phyloP scores from a whole-genome alignment of 257 asterid genomes.

The Lantana camara region DNA sequence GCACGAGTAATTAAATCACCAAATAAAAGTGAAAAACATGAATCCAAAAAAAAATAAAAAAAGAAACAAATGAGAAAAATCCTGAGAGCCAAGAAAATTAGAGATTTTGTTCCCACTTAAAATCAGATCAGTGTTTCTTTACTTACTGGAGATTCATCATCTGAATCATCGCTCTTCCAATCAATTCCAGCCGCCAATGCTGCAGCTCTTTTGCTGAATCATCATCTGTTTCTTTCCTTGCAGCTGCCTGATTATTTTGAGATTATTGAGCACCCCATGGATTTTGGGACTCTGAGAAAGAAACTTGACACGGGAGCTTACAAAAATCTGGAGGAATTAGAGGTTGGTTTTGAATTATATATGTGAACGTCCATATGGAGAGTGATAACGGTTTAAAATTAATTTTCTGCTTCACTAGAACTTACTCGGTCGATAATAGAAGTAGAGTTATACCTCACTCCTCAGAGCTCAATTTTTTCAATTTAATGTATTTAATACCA shows the following conservation, averaged over 20 bases:
- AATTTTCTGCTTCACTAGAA: background rate
- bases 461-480: background rate
- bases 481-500: background rate
- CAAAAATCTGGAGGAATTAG: conserved; percentile 69
- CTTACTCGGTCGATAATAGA: background rate
- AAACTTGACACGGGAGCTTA: conserved; percentile 68
- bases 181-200: conserved; percentile 84
- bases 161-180: conserved; percentile 84
- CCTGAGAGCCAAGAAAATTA: background rate
- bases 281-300: conserved; percentile 88
- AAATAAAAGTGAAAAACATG: conserved; percentile 24
- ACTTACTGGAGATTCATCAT: conserved; percentile 69
- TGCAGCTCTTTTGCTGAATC: conserved; percentile 73
- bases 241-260: conserved; percentile 99
- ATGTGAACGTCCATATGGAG: background rate
- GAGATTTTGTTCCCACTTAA: conserved; percentile 12
- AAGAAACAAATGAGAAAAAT: conserved; percentile 14
- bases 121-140: conserved; percentile 16
- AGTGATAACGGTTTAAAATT: background rate
- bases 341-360: conserved; percentile 64
- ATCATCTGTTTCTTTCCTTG: too few relatives aligned
- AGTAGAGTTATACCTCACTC: background rate
- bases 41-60: too few relatives aligned
- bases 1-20: conserved; percentile 28
- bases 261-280: conserved; percentile 86